Evolutionary conservation across 768 basidiomycete species (phyloP).

Genomic region (Tricholoma flavovirens): DNA sequence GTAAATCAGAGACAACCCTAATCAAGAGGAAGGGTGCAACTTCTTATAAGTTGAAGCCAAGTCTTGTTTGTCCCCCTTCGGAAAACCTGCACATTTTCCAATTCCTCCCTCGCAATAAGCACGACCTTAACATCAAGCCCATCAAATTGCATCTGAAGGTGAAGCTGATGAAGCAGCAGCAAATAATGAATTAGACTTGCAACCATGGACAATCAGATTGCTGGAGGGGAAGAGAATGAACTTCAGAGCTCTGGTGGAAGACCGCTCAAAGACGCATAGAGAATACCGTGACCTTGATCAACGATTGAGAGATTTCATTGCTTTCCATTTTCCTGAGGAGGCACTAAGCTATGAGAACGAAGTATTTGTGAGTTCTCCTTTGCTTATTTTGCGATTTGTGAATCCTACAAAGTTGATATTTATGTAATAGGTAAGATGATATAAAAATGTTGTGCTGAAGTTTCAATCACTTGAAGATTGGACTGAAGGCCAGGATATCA

Average conservation of each 20-base stretch:
- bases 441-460: conserved; percentile 17
- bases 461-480: conserved; percentile 24
- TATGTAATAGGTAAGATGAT: conserved; percentile 16
- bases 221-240: neutral
- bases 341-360: conserved; percentile 13
- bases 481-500: conserved; percentile 19
- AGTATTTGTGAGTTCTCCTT: conserved; percentile 10
- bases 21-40: too few relatives aligned
- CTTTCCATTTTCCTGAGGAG: conserved; percentile 9
- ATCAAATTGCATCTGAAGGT: too few relatives aligned
- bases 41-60: too few relatives aligned
- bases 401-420: neutral
- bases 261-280: neutral
- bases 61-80: too few relatives aligned
- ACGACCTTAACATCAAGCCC: too few relatives aligned
- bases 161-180: too few relatives aligned
- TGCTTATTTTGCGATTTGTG: neutral
- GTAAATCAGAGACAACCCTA: too few relatives aligned
- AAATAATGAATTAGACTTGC: too few relatives aligned
- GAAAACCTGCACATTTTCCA: too few relatives aligned
- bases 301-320: conserved; percentile 13
- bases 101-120: too few relatives aligned
- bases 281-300: conserved; percentile 1
- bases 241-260: neutral
- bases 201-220: neutral